Conservation (phyloP, 805 yeast genomes). For the Millerago galiae region DNA sequence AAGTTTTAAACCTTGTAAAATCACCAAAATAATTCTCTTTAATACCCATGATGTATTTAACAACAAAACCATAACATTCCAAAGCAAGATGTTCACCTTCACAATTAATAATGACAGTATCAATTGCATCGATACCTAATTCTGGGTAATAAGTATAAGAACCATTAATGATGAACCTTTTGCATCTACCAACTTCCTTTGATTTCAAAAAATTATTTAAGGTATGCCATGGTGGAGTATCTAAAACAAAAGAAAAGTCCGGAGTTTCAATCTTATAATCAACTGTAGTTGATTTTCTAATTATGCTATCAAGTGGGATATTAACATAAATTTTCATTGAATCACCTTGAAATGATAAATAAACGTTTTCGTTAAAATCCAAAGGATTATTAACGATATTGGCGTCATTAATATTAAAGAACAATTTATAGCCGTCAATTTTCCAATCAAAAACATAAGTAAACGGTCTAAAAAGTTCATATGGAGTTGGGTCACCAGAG, state of each 20-base stretch:
- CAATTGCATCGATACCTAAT: constrained; percentile 61
- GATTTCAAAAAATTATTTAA: constrained; percentile 59
- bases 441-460: constrained; percentile 56
- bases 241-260: constrained; percentile 52
- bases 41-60: constrained; percentile 67
- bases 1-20: constrained; percentile 70
- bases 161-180: constrained; percentile 56
- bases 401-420: constrained; percentile 75
- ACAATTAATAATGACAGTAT: constrained; percentile 60
- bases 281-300: constrained; percentile 45
- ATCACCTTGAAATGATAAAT: constrained; percentile 66
- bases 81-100: constrained; percentile 61
- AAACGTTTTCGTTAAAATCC: constrained; percentile 76
- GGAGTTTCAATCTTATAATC: constrained; percentile 50
- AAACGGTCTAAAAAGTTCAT: constrained; percentile 73
- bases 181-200: constrained; percentile 61
- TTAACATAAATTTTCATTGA: constrained; percentile 37
- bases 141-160: constrained; percentile 54
- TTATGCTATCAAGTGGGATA: constrained; percentile 55
- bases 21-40: constrained; percentile 92
- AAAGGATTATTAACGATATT: constrained; percentile 87
- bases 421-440: constrained; percentile 50
- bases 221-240: constrained; percentile 93
- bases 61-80: constrained; percentile 71
- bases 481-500: constrained; percentile 63